phyloP scores from a whole-genome alignment of 2,329 filamentous ascomycete genomes.

The Hyphodiscus sp. region DNA sequence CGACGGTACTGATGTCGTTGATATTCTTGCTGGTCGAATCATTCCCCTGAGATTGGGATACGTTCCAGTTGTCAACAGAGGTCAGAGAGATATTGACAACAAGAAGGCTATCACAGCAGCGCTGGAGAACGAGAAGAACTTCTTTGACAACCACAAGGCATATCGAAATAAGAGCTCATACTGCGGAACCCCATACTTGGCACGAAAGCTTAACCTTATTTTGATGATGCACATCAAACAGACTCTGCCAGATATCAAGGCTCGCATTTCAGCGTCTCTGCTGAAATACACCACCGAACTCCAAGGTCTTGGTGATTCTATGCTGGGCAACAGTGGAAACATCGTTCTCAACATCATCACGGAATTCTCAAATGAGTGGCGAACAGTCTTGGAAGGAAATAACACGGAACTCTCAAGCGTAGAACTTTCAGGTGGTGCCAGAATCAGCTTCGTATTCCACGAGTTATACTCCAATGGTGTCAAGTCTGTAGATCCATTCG shows the following conservation, averaged over 20 bases:
- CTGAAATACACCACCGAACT: constrained; percentile 87
- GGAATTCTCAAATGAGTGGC: constrained; percentile 96
- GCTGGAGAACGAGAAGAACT: constrained; percentile 89
- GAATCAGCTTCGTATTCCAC: constrained; percentile 99
- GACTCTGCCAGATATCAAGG: constrained; percentile 97
- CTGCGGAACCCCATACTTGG: constrained; percentile 95
- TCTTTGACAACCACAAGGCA: constrained; percentile 97
- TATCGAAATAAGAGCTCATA: constrained; percentile 98
- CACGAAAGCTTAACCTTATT: constrained; percentile 94
- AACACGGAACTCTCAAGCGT: constrained; percentile 92
- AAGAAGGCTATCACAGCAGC: constrained; percentile 90
- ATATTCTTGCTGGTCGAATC: constrained; percentile 95
- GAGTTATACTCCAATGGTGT: constrained; percentile 96
- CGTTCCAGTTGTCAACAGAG: constrained; percentile 95
- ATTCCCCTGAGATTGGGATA: constrained; percentile 93
- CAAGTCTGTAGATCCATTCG: constrained; percentile 96
- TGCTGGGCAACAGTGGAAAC: constrained; percentile 93
- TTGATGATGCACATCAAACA: constrained; percentile 99
- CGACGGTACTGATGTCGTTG: constrained; percentile 94
- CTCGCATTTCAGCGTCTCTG: constrained; percentile 85
- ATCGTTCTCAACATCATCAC: constrained; percentile 98
- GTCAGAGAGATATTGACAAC: constrained; percentile 97
- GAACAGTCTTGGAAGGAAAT: constrained; percentile 91
- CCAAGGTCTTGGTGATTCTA: constrained; percentile 77
- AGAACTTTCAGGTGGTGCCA: constrained; percentile 90